Conservation (phyloP, 1,284 basidiomycete species). For the Cerrena zonata region DNA sequence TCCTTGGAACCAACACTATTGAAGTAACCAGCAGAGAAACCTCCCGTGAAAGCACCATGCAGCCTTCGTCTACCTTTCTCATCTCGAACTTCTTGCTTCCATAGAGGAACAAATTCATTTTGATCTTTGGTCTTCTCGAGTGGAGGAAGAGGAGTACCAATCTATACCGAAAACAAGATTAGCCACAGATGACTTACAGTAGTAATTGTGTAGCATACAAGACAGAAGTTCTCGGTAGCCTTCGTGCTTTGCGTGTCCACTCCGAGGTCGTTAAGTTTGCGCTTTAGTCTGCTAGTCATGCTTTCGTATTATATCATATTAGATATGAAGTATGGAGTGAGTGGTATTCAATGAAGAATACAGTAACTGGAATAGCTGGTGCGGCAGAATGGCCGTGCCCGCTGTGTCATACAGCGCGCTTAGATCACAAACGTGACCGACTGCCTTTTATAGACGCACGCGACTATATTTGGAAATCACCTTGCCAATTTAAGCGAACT, state of each 20-base stretch:
- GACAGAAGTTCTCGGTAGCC: constrained; percentile 82
- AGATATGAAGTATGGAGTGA: not conserved
- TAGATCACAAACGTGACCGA: too few relatives aligned
- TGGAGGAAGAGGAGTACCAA: constrained; percentile 87
- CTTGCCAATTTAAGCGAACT: too few relatives aligned
- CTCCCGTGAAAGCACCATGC: constrained; percentile 97
- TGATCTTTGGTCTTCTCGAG: constrained; percentile 84
- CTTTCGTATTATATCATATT: too few relatives aligned
- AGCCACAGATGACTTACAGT: not conserved
- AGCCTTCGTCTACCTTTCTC: constrained; percentile 88
- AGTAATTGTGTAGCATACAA: constrained; percentile 43
- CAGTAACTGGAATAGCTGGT: too few relatives aligned
- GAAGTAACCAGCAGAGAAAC: constrained; percentile 95
- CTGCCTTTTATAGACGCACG: too few relatives aligned
- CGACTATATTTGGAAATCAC: too few relatives aligned
- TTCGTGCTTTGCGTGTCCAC: constrained; percentile 64
- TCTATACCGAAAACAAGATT: constrained; percentile 43
- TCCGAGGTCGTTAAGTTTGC: constrained; percentile 76
- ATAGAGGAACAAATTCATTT: constrained; percentile 90
- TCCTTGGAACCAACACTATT: constrained; percentile 95
- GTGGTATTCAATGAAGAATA: not conserved
- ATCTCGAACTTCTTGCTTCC: constrained; percentile 95
- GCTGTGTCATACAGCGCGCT: too few relatives aligned
- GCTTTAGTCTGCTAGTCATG: constrained; percentile 60
- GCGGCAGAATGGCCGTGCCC: too few relatives aligned